Evolutionary conservation across 1,284 basidiomycete genomes (phyloP), one percentile per base, ranked within the genome.

Genomic region (Rhodotorula sp.): DNA sequence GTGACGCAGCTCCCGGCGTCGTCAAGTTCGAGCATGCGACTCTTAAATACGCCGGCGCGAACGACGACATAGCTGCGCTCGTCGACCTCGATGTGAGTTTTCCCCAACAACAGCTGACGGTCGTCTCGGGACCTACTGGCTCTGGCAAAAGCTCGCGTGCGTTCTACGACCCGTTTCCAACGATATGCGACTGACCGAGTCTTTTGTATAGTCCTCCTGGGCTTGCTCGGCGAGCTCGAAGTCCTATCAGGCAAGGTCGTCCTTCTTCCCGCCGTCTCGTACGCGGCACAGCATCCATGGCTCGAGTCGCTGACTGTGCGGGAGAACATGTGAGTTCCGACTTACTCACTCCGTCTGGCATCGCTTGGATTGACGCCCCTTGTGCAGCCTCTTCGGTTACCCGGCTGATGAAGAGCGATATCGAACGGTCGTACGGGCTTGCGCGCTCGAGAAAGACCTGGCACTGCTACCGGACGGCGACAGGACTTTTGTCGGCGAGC

Each of bases 381-480:
- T 88, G 22, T 92, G 90, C 77, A 95, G 97, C 72, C 81, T 96
- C 24, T 98, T 97, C 81, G 90, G 88, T 70, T 83, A 90, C 37
- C 90, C 91, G 0, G 91, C 85, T 76, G 85, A 92, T 70, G 86
- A 88, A 76, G 85, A 87, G 62, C 85, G 93, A 5, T 95, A 95
- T 77, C 82, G 86, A 59, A 85, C 85, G 67, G 91, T 91, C 2
- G 80, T 96, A 15, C 87, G 89, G 77, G 84, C 83, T 0, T 94
- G 91, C 77, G 89, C 90, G 0, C 80, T 95, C 59, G 82, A 88
- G 40, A 86, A 85, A 51, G 95, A 99, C 79, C 84, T 98, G 55
- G 85, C 88, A 64, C 92, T 94, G 61, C 83, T 98, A 30, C 93
- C 97, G 78, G 92, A 94, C 76, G 92, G 94, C 6, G 95, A 98